Evolutionary conservation across 1,284 basidiomycete genomes (phyloP).

Genomic region (Microbotryum lychnidis-dioicae): DNA sequence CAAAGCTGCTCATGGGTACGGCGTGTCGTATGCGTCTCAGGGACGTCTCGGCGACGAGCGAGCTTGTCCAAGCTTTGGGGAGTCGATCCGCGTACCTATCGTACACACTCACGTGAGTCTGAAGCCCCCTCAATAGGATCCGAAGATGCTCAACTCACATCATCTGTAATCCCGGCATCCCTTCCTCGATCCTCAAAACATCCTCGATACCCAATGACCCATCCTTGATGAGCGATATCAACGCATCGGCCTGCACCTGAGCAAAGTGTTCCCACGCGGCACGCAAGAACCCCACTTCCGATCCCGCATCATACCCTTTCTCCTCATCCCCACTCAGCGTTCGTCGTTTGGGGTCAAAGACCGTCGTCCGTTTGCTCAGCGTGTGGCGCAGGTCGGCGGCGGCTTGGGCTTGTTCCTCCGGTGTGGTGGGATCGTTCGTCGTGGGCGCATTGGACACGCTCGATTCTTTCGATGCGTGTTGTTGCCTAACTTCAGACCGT

Average conservation of each 20-base stretch:
- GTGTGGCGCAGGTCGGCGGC: too few species aligned
- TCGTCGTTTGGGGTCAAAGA: not conserved
- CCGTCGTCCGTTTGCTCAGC: not conserved
- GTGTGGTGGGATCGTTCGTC: not conserved
- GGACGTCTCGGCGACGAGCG: slow-evolving; percentile 8
- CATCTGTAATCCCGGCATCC: slow-evolving; percentile 23
- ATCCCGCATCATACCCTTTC: not conserved
- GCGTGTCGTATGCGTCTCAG: not conserved
- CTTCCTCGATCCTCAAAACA: slow-evolving; percentile 20
- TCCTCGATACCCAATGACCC: slow-evolving; percentile 27
- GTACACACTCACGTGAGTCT: not conserved
- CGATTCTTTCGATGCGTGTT: not conserved
- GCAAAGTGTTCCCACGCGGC: slow-evolving; percentile 23
- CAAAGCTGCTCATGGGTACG: not conserved
- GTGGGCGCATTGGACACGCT: not conserved
- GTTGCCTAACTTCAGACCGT: slow-evolving; percentile 12
- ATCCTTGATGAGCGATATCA: slow-evolving; percentile 26
- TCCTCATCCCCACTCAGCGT: not conserved
- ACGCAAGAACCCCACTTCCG: slow-evolving; percentile 10
- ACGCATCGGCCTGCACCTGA: slow-evolving; percentile 16
- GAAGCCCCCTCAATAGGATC: too few species aligned
- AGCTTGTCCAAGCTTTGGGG: slow-evolving; percentile 29
- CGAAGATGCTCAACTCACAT: slow-evolving; percentile 9
- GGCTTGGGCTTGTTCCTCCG: too few species aligned
- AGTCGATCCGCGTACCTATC: slow-evolving; percentile 24